Base-by-base conservation (phyloP, 805 yeast genomes). In the Kodamaea kakaduensis region DNA sequence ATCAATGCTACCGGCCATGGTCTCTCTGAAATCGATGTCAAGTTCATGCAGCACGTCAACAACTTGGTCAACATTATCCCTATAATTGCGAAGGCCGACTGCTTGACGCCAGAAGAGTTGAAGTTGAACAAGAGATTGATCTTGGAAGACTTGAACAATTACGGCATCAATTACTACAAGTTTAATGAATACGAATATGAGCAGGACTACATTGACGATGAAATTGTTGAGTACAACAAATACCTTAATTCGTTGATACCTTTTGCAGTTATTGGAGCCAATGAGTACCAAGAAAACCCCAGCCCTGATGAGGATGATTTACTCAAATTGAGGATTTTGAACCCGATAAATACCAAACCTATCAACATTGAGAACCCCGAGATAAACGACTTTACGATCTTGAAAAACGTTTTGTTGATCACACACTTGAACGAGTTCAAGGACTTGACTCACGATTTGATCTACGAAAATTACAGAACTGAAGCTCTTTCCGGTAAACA, bases 391-490 rank as follows among this genome's bases (percentile, higher is more conserved):
- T 84, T 88, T 55, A 75, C 85, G 28, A 74, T 84, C 26, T 70
- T 88, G 58, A 79, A 88, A 57, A 86, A 85, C 51, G 77, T 88
- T 3, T 65, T 88, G 41, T 73, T 88, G 51, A 82, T 84, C 50
- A 79, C 93, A 12, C 96, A 87, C 61, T 72, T 88, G 59, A 81
- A 81, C 55, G 96, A 88, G 54, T 77, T 88, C 59, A 86, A 86
- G 62, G 96, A 88, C 50, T 72, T 76, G 51, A 88, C 97, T 6
- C 94, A 84, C 56, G 95, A 87, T 56, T 73, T 80, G 25, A 66
- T 88, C 44, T 88, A 88, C 59, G 97, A 88, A 59, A 81, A 79
- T 54, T 88, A 88, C 62, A 81, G 97, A 71, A 84, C 96, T 7
- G 87, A 80, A 52, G 88, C 89, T 12, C 71, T 84, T 44, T 78